Evolutionary conservation across 352 stramenopile species (phyloP).

Genomic region (Aphanomyces euteiches): DNA sequence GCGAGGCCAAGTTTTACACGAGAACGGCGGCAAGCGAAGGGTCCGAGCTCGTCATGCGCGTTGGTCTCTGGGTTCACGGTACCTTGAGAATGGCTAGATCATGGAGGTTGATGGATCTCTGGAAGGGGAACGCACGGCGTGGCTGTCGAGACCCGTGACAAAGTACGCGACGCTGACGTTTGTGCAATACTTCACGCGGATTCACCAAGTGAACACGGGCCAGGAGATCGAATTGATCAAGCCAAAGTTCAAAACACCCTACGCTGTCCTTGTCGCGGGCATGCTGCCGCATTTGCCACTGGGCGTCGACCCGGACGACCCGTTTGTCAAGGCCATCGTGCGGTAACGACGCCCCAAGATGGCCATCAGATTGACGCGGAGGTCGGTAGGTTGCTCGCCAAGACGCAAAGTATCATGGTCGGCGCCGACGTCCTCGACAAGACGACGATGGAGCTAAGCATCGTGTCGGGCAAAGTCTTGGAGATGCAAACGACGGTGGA

Average conservation of each 20-base stretch:
- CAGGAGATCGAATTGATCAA: constrained; percentile 64
- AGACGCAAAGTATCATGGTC: constrained; percentile 71
- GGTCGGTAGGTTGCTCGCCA: constrained; percentile 48
- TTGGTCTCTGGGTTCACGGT: constrained; percentile 56
- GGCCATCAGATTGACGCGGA: not conserved
- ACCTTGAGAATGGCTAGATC: not conserved
- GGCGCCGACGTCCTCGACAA: constrained; percentile 60
- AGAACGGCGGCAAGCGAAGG: constrained; percentile 31
- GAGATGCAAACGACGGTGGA: constrained; percentile 40
- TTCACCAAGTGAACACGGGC: constrained; percentile 45
- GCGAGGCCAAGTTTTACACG: constrained; percentile 66
- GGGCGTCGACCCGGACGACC: constrained; percentile 55
- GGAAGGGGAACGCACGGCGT: constrained; percentile 47
- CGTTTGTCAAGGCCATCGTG: constrained; percentile 68
- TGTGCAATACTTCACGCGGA: constrained; percentile 61
- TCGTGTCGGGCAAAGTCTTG: constrained; percentile 34
- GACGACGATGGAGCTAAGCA: constrained; percentile 42
- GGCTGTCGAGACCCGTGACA: constrained; percentile 66
- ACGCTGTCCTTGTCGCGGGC: constrained; percentile 73
- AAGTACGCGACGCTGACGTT: constrained; percentile 70
- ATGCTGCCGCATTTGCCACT: constrained; percentile 69
- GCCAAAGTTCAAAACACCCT: constrained; percentile 64
- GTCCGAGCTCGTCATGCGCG: constrained; percentile 58
- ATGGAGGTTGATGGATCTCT: not conserved
- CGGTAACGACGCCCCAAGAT: constrained; percentile 22